These are phyloP conservation scores for Staphylotrichum tortipilum DNA, from an alignment of 495 filamentous ascomycete species.

Conservation along the genomic window DNA sequence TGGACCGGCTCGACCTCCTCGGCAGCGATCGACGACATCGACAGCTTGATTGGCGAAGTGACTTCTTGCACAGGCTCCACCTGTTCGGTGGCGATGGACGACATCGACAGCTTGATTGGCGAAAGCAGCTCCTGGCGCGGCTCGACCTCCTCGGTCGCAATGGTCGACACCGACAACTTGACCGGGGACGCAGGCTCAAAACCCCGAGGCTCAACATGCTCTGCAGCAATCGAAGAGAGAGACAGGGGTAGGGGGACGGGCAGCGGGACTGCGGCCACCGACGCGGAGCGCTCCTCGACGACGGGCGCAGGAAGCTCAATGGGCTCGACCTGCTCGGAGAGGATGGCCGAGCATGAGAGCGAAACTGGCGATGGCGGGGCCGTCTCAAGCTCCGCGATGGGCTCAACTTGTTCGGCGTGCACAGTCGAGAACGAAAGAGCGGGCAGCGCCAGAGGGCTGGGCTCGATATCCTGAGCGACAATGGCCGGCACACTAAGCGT, in stretches of 20 bases:
- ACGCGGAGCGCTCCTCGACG: conserved; percentile 1
- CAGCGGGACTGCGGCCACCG: neutral
- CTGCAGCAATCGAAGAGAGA: conserved; percentile 17
- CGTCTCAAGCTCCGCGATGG: conserved; percentile 7
- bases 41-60: too few relatives aligned
- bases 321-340: conserved; percentile 13
- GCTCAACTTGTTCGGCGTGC: conserved; percentile 17
- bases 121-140: conserved; percentile 18
- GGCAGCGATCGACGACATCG: conserved; percentile 14
- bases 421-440: conserved; percentile 19
- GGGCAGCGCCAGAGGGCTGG: conserved; percentile 1
- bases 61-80: conserved; percentile 28
- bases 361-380: conserved; percentile 10
- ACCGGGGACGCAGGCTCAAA: conserved; percentile 13
- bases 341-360: conserved; percentile 8
- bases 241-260: conserved; percentile 7
- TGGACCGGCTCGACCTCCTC: conserved; percentile 14
- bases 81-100: conserved; percentile 20
- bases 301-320: conserved; percentile 11
- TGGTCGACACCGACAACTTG: conserved; percentile 20
- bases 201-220: conserved; percentile 12
- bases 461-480: conserved; percentile 20
- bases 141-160: conserved; percentile 21
- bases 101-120: conserved; percentile 17
- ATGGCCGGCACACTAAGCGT: conserved; percentile 25